These are phyloP conservation scores for Aspergillus uvarum DNA, from an alignment of 2,329 filamentous ascomycete species.

Conservation along the genomic window DNA sequence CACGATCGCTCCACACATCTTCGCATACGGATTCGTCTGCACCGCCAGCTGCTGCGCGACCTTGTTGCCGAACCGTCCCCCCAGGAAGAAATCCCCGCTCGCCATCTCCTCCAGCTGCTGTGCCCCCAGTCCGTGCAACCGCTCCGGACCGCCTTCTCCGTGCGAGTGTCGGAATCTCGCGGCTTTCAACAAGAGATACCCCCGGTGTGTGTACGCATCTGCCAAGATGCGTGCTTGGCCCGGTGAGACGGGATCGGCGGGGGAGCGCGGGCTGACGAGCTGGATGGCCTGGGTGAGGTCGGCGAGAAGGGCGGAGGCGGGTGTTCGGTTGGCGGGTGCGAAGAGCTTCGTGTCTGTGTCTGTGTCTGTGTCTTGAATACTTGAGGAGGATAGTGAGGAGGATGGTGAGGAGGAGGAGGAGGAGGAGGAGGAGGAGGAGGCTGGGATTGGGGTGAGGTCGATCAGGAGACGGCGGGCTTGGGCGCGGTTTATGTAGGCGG, in stretches of 20 bases:
- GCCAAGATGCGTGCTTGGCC: slow-evolving; percentile 53
- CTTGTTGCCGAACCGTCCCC: slow-evolving; percentile 57
- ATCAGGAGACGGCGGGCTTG: slow-evolving; percentile 47
- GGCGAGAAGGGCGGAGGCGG: slow-evolving; percentile 31
- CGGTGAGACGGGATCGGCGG: slow-evolving; percentile 44
- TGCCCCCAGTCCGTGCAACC: slow-evolving; percentile 33
- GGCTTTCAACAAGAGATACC: slow-evolving; percentile 44
- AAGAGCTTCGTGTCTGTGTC: slow-evolving; percentile 26
- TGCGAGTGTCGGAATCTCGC: slow-evolving; percentile 26
- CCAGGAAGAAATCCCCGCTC: slow-evolving; percentile 55
- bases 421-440: neutral
- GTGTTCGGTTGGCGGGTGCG: slow-evolving; percentile 16
- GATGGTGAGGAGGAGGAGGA: neutral
- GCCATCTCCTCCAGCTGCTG: slow-evolving; percentile 56
- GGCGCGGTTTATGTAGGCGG: slow-evolving; percentile 57
- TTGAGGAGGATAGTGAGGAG: neutral
- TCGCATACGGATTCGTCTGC: slow-evolving; percentile 62
- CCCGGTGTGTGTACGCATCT: slow-evolving; percentile 57
- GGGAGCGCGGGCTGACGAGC: slow-evolving; percentile 42
- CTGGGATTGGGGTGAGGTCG: slow-evolving; percentile 13
- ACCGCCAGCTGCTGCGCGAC: slow-evolving; percentile 59
- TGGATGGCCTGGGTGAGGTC: slow-evolving; percentile 48
- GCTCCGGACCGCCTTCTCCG: slow-evolving; percentile 24
- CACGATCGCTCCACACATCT: slow-evolving; percentile 62
- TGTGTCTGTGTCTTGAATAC: too few relatives aligned